These are phyloP conservation scores for Mucor racemosus DNA, from an alignment of 371 early-diverging fungal genomes.

Conservation along the genomic window DNA sequence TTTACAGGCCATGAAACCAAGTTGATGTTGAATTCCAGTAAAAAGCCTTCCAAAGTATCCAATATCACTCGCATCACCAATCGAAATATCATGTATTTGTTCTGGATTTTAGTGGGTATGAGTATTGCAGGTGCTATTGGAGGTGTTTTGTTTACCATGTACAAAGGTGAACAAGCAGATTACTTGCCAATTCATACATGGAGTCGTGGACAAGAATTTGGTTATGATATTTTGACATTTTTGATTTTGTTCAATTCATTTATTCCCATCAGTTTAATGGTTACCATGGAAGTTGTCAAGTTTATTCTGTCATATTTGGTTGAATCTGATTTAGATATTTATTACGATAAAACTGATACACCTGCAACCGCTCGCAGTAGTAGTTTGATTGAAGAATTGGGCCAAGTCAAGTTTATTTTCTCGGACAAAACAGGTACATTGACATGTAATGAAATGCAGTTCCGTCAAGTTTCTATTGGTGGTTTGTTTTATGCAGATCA, in stretches of 20 bases:
- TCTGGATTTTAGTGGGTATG: slow-evolving; percentile 77
- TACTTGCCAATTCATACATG: slow-evolving; percentile 32
- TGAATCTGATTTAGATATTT: slow-evolving; percentile 69
- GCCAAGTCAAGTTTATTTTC: slow-evolving; percentile 92
- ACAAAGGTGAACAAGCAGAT: slow-evolving; percentile 25
- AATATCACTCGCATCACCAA: slow-evolving; percentile 83
- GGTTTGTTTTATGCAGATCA: slow-evolving; percentile 54
- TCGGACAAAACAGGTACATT: slow-evolving; percentile 93
- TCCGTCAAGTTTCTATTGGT: slow-evolving; percentile 65
- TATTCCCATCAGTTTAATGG: slow-evolving; percentile 83
- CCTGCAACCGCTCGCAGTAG: slow-evolving; percentile 78
- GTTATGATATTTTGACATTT: slow-evolving; percentile 75
- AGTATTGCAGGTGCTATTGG: slow-evolving; percentile 80
- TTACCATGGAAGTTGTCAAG: slow-evolving; percentile 80
- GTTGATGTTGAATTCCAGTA: slow-evolving; percentile 72
- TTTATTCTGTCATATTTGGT: slow-evolving; percentile 67
- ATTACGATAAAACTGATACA: slow-evolving; percentile 65
- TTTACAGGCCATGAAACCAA: slow-evolving; percentile 88
- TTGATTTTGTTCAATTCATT: slow-evolving; percentile 82
- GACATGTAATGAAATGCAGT: slow-evolving; percentile 75
- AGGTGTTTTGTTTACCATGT: slow-evolving; percentile 54
- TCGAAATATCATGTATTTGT: slow-evolving; percentile 86
- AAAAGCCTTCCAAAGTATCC: slow-evolving; percentile 35
- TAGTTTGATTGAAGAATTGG: slow-evolving; percentile 86
- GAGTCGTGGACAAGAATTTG: slow-evolving; percentile 43